A percentile compares a stretch with the other conserved stretches of the same genome.
These are phyloP conservation scores for Sporothrix mexicana DNA, from an alignment of 2,329 filamentous ascomycete species.

Conservation along the genomic window DNA sequence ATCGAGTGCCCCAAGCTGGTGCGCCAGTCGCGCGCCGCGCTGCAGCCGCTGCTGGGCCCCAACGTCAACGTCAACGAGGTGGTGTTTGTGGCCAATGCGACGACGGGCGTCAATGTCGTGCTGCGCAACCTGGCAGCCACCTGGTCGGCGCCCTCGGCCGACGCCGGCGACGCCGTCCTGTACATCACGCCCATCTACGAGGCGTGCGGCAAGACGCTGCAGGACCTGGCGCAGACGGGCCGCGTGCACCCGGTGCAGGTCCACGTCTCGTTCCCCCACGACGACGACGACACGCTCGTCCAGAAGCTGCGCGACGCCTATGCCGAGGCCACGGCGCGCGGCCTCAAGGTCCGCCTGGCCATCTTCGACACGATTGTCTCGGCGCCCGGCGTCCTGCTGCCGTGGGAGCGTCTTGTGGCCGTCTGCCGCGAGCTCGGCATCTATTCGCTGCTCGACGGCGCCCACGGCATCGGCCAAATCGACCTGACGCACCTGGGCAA, in stretches of 20 bases:
- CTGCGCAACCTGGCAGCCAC: constrained; percentile 62
- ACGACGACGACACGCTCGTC: constrained; percentile 66
- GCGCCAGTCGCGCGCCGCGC: constrained; percentile 60
- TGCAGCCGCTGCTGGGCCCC: constrained; percentile 64
- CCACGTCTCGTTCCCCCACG: constrained; percentile 62
- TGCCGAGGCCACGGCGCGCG: constrained; percentile 52
- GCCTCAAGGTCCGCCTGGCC: constrained; percentile 64
- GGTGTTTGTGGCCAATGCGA: constrained; percentile 74
- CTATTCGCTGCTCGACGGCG: constrained; percentile 71
- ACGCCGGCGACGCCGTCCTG: constrained; percentile 65
- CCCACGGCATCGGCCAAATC: constrained; percentile 75
- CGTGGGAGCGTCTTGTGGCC: constrained; percentile 66
- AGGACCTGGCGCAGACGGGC: constrained; percentile 62
- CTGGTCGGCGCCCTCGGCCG: constrained; percentile 33
- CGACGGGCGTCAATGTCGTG: constrained; percentile 70
- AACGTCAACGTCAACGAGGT: constrained; percentile 54
- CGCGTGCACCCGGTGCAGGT: constrained; percentile 53
- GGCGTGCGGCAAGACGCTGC: constrained; percentile 68
- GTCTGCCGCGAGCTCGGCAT: constrained; percentile 65
- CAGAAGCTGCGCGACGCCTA: constrained; percentile 59
- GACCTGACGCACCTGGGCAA: constrained; percentile 60
- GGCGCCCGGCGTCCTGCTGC: constrained; percentile 70
- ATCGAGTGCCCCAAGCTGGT: constrained; percentile 62
- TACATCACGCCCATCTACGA: constrained; percentile 72
- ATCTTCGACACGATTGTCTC: constrained; percentile 74